Evolutionary conservation across 495 filamentous ascomycete genomes (phyloP).

Genomic region (Beverwykella pulmonaria): DNA sequence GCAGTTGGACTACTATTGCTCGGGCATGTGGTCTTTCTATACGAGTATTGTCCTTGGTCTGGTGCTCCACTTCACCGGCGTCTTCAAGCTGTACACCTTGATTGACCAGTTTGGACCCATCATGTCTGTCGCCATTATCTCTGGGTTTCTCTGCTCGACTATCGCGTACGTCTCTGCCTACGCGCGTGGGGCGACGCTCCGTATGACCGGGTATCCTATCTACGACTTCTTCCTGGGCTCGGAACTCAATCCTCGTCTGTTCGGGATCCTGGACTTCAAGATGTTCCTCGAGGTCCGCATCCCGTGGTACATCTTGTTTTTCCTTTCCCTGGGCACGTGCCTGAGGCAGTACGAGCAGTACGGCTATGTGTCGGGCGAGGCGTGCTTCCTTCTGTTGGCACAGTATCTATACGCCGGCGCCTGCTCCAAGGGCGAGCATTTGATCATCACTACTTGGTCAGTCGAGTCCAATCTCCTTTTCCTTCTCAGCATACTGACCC

Average conservation of each 20-base stretch:
- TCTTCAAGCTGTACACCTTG: conserved; percentile 90
- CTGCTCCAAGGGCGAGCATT: conserved; percentile 93
- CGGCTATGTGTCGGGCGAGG: conserved; percentile 89
- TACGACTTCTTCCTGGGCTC: conserved; percentile 99
- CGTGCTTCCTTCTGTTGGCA: conserved; percentile 85
- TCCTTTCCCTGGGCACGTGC: conserved; percentile 74
- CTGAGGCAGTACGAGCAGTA: conserved; percentile 85
- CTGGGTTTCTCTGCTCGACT: conserved; percentile 77
- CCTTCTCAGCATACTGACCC: not conserved
- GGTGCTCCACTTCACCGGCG: conserved; percentile 72
- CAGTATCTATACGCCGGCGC: conserved; percentile 97
- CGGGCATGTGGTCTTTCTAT: conserved; percentile 84
- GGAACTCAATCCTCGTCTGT: conserved; percentile 94
- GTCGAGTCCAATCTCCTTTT: conserved; percentile 11
- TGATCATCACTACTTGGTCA: conserved; percentile 87
- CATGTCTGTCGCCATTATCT: conserved; percentile 86
- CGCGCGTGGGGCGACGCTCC: conserved; percentile 76
- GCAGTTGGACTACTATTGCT: conserved; percentile 92
- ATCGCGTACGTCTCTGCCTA: conserved; percentile 84
- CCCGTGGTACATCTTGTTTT: conserved; percentile 92
- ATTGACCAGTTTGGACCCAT: conserved; percentile 95
- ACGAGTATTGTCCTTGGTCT: conserved; percentile 70
- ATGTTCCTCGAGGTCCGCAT: conserved; percentile 99
- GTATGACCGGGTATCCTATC: conserved; percentile 88
- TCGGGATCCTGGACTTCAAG: conserved; percentile 93